Percentiles rank a stretch among this genome's conserved stretches.
These are phyloP conservation scores for Pelargonium australe DNA, from an alignment of 441 rosid species.

Conservation along the genomic window DNA sequence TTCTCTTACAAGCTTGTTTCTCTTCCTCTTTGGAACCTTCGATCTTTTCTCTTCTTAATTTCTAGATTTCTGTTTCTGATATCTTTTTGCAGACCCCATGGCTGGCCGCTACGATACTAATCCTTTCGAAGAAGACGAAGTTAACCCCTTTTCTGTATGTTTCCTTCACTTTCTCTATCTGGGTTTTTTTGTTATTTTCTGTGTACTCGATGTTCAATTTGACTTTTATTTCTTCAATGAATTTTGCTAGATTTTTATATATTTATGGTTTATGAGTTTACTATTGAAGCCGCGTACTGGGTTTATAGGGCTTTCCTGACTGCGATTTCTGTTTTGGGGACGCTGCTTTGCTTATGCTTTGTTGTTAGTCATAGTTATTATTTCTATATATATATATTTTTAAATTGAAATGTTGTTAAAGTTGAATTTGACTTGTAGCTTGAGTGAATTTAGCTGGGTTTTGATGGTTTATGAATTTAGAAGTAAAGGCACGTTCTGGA, in stretches of 20 bases:
- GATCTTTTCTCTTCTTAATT: neutral
- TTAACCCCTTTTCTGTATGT: conserved; percentile 84
- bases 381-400: too few relatives aligned
- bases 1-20: neutral
- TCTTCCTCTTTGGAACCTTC: neutral
- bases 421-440: neutral
- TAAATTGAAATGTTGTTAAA: too few relatives aligned
- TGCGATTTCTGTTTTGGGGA: neutral
- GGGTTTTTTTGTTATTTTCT: neutral
- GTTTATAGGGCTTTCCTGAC: neutral
- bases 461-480: neutral
- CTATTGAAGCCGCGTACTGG: neutral
- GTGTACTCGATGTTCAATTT: neutral
- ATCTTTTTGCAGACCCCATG: neutral
- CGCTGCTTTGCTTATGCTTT: neutral
- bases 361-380: neutral
- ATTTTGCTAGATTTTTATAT: neutral
- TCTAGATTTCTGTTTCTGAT: neutral
- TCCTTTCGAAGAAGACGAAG: conserved; percentile 81
- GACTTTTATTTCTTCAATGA: neutral
- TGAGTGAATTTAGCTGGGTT: neutral
- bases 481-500: neutral
- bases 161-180: neutral
- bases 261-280: neutral
- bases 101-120: conserved; percentile 52